These are phyloP conservation scores for Rubus parviflorus DNA, from an alignment of 306 rosid genomes.

Conservation along the genomic window DNA sequence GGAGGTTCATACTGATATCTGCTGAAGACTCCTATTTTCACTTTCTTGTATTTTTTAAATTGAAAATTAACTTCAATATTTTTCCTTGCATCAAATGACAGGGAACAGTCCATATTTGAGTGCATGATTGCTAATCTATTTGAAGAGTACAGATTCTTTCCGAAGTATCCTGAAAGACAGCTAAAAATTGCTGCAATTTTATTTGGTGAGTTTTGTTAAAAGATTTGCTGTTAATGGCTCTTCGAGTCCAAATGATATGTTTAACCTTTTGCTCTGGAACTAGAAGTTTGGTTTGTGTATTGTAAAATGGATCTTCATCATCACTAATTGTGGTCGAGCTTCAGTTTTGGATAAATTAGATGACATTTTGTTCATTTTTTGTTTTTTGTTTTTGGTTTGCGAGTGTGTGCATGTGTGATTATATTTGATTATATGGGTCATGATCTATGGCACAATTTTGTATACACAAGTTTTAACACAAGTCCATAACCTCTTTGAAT, in stretches of 20 bases:
- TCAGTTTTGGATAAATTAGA: not conserved
- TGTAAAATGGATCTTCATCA: not conserved
- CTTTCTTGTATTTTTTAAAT: not conserved
- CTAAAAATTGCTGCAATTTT: slow-evolving; percentile 89
- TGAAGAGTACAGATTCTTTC: slow-evolving; percentile 92
- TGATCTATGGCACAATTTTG: not conserved
- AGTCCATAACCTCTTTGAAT: not conserved
- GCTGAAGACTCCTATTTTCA: not conserved
- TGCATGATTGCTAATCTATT: slow-evolving; percentile 95
- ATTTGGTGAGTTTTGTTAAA: slow-evolving; percentile 66
- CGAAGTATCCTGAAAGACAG: slow-evolving; percentile 96
- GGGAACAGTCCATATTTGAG: slow-evolving; percentile 82
- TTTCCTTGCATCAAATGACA: slow-evolving; percentile 37
- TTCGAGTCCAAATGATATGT: not conserved
- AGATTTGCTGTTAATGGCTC: slow-evolving; percentile 12
- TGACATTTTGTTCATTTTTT: not conserved
- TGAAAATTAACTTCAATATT: slow-evolving; percentile 9
- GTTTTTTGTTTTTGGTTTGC: not conserved
- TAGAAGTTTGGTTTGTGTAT: not conserved
- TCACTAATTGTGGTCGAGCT: not conserved
- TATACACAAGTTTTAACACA: not conserved
- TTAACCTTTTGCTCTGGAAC: not conserved
- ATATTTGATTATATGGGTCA: not conserved
- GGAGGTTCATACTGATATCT: slow-evolving; percentile 15
- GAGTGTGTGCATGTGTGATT: not conserved